A percentile compares a stretch with the other conserved stretches of the same genome.
Conservation (phyloP, 306 rosid genomes). For the Malus asiatica region DNA sequence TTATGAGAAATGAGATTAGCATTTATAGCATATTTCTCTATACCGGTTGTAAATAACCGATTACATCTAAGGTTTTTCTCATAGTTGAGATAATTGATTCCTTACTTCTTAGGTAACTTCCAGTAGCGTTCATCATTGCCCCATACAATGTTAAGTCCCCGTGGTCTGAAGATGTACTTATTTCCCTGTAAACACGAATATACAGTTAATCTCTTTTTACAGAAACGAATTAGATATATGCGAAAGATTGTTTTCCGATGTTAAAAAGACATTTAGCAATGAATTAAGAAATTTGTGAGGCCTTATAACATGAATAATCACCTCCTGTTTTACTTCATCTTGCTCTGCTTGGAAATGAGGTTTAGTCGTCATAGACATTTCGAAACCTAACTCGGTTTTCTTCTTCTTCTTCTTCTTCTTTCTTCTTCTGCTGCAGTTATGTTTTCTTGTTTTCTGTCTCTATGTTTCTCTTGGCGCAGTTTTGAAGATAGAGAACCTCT, state of each 20-base stretch:
- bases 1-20: neutral
- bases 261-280: neutral
- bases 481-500: neutral
- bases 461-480: neutral
- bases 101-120: conserved; percentile 8
- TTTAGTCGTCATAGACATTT: conserved; percentile 12
- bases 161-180: neutral
- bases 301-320: neutral
- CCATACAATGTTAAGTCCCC: conserved; percentile 29
- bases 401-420: neutral
- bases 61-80: too few species aligned
- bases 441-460: neutral
- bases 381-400: neutral
- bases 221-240: too few species aligned
- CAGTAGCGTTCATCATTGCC: conserved; percentile 41
- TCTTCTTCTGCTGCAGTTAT: neutral
- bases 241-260: too few species aligned
- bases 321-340: accelerated
- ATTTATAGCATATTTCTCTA: neutral
- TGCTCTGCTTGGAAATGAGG: conserved; percentile 4
- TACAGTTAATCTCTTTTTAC: neutral
- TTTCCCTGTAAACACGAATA: neutral
- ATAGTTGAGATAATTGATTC: neutral
- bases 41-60: too few species aligned
- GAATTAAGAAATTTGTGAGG: neutral